Evolutionary conservation across 768 basidiomycete genomes (phyloP), one percentile per base, ranked within the genome.

Genomic region (Harrya chromipes): DNA sequence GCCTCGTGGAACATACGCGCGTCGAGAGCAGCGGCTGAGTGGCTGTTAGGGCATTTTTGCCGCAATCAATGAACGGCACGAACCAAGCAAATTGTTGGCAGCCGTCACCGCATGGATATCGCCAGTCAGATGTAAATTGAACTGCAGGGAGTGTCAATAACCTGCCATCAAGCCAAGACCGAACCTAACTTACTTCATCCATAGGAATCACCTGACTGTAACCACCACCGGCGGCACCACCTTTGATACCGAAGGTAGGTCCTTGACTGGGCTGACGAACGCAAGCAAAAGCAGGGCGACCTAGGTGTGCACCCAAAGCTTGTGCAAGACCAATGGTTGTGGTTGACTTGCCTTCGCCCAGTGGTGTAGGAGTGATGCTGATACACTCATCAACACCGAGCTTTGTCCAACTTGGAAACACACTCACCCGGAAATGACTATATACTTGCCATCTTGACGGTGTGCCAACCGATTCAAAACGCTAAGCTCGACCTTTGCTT

Each of bases 161-260:
- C 23, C 19, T 8, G 36, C 20, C 43, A 10, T 26, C 29, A 33
- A 23, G 19, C 29, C 47, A 44, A 60, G 49, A 3, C 7, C 3
- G 8, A 9, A 21, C 0, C 24, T 4, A 14, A 52, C 68, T 46
- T 55, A 88, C 88, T 74, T 97, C 95, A 63, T 97, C 95, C 95
- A 98, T 97, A 36, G 95, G 95, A 71, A 98, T 98, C 62, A 99
- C 90, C 66, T 97, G 94, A 66, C 91, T 93, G 74, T 98, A 99
- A 45, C 95, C 95, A 53, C 95, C 95, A 35, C 97, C 95, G 37
- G 95, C 95, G 33, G 95, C 95, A 60, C 95, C 97, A 58, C 95
- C 95, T 71, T 99, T 99, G 76, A 99, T 97, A 58, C 95, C 95
- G 66, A 98, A 99, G 0, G 95, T 98, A 29, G 95, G 95, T 12